phyloP scores from a whole-genome alignment of 441 rosid species.

The Rhodomyrtus psidioides region DNA sequence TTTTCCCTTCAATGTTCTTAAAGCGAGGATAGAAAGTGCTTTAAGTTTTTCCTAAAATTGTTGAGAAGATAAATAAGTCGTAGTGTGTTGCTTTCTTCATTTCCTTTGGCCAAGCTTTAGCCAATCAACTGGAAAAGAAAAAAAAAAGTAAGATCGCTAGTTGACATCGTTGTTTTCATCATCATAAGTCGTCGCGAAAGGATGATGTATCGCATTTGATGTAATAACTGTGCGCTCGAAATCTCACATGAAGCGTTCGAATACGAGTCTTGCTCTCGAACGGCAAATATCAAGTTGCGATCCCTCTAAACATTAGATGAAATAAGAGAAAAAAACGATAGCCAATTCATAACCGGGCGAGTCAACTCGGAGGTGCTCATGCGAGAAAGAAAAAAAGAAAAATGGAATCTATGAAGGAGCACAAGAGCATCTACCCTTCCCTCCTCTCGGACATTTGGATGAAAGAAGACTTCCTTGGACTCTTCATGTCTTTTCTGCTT shows the following conservation, averaged over 20 bases:
- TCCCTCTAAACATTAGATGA: background rate
- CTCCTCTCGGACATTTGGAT: background rate
- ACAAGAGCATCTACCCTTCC: background rate
- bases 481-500: background rate
- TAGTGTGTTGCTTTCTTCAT: background rate
- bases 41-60: background rate
- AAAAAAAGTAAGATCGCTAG: background rate
- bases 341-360: background rate
- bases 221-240: background rate
- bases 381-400: background rate
- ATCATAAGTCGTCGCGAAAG: background rate
- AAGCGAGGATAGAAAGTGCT: background rate
- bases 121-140: background rate
- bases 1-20: background rate
- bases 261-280: background rate
- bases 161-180: background rate
- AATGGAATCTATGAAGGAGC: background rate
- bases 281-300: background rate
- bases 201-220: background rate
- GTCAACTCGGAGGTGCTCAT: background rate
- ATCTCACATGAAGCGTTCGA: background rate
- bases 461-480: background rate
- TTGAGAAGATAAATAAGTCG: background rate
- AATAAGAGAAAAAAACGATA: background rate
- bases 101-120: background rate